phyloP scores from a whole-genome alignment of 2,329 filamentous ascomycete genomes.

The Fusarium secorum region DNA sequence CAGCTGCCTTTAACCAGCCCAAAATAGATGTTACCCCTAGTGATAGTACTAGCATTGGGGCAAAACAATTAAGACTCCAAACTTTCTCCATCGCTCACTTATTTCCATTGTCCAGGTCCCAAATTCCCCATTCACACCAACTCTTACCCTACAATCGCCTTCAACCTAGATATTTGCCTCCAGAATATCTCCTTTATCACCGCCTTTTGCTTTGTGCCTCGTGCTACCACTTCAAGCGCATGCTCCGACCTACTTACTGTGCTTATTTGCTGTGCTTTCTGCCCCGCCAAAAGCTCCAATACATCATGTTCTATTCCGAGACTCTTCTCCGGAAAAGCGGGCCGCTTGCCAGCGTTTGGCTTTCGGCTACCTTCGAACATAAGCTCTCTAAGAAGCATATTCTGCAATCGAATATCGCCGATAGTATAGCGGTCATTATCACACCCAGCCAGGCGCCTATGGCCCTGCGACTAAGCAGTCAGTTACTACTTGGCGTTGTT shows the following conservation, averaged over 20 bases:
- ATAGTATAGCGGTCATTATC: constrained; percentile 94
- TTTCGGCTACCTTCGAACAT: not conserved
- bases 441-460: constrained; percentile 91
- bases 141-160: not conserved
- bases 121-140: not conserved
- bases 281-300: not conserved
- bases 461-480: constrained; percentile 89
- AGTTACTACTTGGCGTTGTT: constrained; percentile 92
- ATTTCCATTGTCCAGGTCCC: not conserved
- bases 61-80: not conserved
- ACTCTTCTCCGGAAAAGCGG: not conserved
- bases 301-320: not conserved
- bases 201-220: too few relatives aligned
- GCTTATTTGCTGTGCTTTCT: not conserved
- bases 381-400: constrained; percentile 64
- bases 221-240: too few relatives aligned
- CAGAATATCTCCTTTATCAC: too few relatives aligned
- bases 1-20: not conserved
- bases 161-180: not conserved
- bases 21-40: not conserved
- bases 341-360: not conserved
- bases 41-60: not conserved
- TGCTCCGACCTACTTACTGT: too few relatives aligned
- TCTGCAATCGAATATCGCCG: constrained; percentile 90
- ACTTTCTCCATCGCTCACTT: not conserved